A percentile compares a stretch with the other conserved stretches of the same genome.
These are phyloP conservation scores for Alternaria solani DNA, from an alignment of 2,329 filamentous ascomycete genomes.

Conservation along the genomic window DNA sequence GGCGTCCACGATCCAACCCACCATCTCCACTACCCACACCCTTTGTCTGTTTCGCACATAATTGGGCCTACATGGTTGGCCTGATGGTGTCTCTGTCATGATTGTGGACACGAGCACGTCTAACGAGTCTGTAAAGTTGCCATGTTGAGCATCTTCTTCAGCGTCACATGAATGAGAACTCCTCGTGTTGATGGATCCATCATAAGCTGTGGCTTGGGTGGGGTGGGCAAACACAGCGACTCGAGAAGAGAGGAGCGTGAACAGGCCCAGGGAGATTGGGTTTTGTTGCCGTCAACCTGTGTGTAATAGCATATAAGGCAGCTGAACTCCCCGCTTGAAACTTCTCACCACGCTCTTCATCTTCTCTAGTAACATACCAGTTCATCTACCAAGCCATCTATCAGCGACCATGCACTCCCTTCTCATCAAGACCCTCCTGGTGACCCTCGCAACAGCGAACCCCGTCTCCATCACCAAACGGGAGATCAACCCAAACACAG, in stretches of 20 bases:
- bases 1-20: not conserved
- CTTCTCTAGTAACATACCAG: not conserved
- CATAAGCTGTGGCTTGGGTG: not conserved
- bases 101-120: not conserved
- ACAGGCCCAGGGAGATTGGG: not conserved
- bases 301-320: slow-evolving; percentile 2
- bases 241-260: not conserved
- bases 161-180: not conserved
- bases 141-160: not conserved
- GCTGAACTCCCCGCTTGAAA: not conserved
- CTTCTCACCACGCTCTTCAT: not conserved
- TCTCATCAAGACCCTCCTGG: slow-evolving; percentile 17
- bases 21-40: not conserved
- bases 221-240: not conserved
- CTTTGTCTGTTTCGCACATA: not conserved
- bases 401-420: slow-evolving; percentile 16
- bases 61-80: not conserved
- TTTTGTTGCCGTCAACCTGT: not conserved
- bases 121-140: not conserved
- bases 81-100: not conserved
- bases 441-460: slow-evolving; percentile 16
- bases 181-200: not conserved
- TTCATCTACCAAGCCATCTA: not conserved
- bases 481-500: slow-evolving; percentile 24
- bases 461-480: slow-evolving; percentile 18